A percentile compares a stretch with the other conserved stretches of the same genome.
These are phyloP conservation scores for Microascus cirrosus DNA, from an alignment of 2,329 filamentous ascomycete genomes.

Conservation along the genomic window DNA sequence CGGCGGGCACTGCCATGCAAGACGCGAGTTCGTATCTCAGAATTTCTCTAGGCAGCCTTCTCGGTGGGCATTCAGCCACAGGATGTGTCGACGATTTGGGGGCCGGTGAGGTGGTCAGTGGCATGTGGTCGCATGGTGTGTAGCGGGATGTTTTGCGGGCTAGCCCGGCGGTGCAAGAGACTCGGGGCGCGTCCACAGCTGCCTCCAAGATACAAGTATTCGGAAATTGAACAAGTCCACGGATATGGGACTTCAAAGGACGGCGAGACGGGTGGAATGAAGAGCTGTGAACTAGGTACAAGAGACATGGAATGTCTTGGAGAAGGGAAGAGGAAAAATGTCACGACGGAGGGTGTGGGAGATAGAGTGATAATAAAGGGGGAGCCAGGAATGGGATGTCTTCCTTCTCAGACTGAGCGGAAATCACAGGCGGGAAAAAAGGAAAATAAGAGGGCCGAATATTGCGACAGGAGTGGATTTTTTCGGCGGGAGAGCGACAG, in stretches of 20 bases:
- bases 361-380: constrained; percentile 1
- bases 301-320: background rate
- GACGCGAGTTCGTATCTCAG: background rate
- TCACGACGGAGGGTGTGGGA: background rate
- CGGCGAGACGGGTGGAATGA: background rate
- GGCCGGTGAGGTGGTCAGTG: constrained; percentile 1
- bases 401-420: background rate
- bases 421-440: background rate
- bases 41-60: constrained; percentile 3
- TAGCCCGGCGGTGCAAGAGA: background rate
- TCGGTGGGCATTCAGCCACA: constrained; percentile 3
- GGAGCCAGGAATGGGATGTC: background rate
- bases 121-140: constrained; percentile 5
- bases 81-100: constrained; percentile 4
- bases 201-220: background rate
- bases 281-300: background rate
- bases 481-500: background rate
- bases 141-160: background rate
- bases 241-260: background rate
- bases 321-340: background rate
- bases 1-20: constrained; percentile 4
- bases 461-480: background rate
- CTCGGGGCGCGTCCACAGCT: background rate
- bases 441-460: background rate
- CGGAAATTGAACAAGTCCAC: background rate